Percentiles rank a stretch among this genome's conserved stretches.
phyloP scores from a whole-genome alignment of 2,329 filamentous ascomycete species.

The Coleophoma cylindrospora region DNA sequence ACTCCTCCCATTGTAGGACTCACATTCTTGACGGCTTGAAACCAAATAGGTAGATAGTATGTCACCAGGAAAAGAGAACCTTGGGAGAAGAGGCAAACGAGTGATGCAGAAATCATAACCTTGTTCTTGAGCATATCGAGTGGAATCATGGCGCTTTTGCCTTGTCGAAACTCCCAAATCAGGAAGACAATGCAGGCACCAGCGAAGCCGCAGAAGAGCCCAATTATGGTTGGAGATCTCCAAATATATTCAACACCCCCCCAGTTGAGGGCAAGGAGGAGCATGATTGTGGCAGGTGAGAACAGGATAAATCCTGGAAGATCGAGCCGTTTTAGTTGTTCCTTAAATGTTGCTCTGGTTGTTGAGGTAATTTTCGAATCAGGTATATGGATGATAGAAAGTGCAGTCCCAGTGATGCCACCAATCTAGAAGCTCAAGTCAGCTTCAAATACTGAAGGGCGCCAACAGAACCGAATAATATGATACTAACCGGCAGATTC shows the following conservation, averaged over 20 bases:
- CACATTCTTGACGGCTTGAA: constrained; percentile 35
- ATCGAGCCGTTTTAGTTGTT: constrained; percentile 28
- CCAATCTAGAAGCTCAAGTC: constrained; percentile 34
- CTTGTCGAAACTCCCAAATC: constrained; percentile 23
- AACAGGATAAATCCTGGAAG: constrained; percentile 24
- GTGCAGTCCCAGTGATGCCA: constrained; percentile 15
- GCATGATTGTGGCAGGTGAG: constrained; percentile 17
- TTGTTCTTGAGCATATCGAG: constrained; percentile 28
- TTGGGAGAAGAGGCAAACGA: constrained; percentile 17
- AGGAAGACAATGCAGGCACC: constrained; percentile 18
- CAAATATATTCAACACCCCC: constrained; percentile 28
- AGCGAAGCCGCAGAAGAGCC: constrained; percentile 20
- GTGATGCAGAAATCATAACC: constrained; percentile 20
- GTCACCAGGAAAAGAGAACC: constrained; percentile 18
- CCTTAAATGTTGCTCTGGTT: constrained; percentile 28
- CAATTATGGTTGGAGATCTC: constrained; percentile 25
- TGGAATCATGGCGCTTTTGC: constrained; percentile 31
- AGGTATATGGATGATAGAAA: constrained; percentile 25
- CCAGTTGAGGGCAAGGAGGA: constrained; percentile 30
- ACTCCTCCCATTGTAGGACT: constrained; percentile 30
- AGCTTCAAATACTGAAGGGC: too few relatives aligned
- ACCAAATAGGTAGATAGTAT: constrained; percentile 37
- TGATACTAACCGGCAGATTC: neutral
- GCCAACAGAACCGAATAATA: too few relatives aligned
- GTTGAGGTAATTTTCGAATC: neutral